Conservation (phyloP, 371 early-diverging fungal species). For the Conidiobolus incongruus region DNA sequence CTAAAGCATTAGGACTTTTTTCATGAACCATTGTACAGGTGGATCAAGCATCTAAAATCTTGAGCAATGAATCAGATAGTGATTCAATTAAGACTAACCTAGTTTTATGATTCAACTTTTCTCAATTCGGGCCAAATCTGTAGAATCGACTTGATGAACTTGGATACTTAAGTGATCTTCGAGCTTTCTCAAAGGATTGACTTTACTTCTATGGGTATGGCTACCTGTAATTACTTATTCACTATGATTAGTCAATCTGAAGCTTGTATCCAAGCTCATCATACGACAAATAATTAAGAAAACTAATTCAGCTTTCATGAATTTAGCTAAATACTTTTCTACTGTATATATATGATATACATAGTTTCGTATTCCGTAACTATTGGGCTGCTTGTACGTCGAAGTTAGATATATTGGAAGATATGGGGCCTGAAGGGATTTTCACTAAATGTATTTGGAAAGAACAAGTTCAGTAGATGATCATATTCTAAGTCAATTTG, state of each 20-base stretch:
- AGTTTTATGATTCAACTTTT: slow-evolving; percentile 10
- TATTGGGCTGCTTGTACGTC: too few species aligned
- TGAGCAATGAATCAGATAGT: slow-evolving; percentile 91
- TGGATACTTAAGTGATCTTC: slow-evolving; percentile 43
- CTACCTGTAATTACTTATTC: slow-evolving; percentile 78
- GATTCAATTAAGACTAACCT: slow-evolving; percentile 83
- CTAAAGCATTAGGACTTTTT: slow-evolving; percentile 43
- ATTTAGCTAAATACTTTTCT: slow-evolving; percentile 75
- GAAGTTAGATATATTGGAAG: too few species aligned
- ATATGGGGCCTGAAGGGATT: too few species aligned
- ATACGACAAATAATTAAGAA: slow-evolving; percentile 92
- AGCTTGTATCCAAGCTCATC: slow-evolving; percentile 72
- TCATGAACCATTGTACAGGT: slow-evolving; percentile 62
- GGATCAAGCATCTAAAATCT: slow-evolving; percentile 76
- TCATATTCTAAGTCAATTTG: too few species aligned
- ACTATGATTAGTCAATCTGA: slow-evolving; percentile 43
- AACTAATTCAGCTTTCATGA: slow-evolving; percentile 74
- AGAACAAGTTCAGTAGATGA: too few species aligned
- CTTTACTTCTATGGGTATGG: slow-evolving; percentile 95
- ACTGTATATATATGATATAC: slow-evolving; percentile 92
- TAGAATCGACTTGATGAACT: slow-evolving; percentile 74
- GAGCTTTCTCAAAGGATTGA: slow-evolving; percentile 90
- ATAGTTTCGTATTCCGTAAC: too few species aligned
- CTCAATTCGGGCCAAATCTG: slow-evolving; percentile 42
- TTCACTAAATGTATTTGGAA: too few species aligned